Evolutionary conservation across 805 yeast genomes (phyloP), one percentile per base, ranked within the genome.

Genomic region (Metschnikowia orientalis): DNA sequence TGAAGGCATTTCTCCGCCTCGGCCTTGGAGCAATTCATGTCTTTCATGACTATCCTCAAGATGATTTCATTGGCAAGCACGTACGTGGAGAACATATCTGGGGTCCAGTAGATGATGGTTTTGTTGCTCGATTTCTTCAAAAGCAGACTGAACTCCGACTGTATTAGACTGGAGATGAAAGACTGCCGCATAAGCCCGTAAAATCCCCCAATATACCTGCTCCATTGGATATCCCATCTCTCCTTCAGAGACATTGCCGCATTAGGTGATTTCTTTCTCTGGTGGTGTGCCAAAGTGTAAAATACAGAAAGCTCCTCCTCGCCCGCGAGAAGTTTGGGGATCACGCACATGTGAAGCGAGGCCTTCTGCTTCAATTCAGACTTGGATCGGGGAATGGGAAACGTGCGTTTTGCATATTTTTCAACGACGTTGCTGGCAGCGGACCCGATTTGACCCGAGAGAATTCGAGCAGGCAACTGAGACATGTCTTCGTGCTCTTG

Each of bases 21-120:
- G 2, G 59, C 67, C 10, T 68, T 42, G n/a, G 54, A 46, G 3
- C 52, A 30, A 2, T 45, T 35, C 53, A 64, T 44, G 40, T 78
- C 81, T 3, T 69, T 66, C 50, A 67, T 62, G 6, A 74, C 69
- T 13, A 79, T 45, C 18, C 76, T 56, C 5, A 75, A 56, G 4
- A 78, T 63, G 5, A 81, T 51, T 44, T 81, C 89, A 17, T 81
- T 79, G 6, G 84, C 77, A 15, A 82, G 52, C 2, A 81, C 78
- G 45, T 74, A 77, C 11, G 72, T 63, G 3, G 71, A 56, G 48
- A 79, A 82, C 33, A 73, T 71, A 14, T 67, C 64, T 1, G 62
- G 45, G 2, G 82, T 74, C 85, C 87, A 81, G 61, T 77, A 81
- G 27, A 60, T 56, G 6, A 81, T 53, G 1, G 77, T 73, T 13